Conservation (phyloP, 2,329 filamentous ascomycete genomes). For the Xylaria arbuscula region DNA sequence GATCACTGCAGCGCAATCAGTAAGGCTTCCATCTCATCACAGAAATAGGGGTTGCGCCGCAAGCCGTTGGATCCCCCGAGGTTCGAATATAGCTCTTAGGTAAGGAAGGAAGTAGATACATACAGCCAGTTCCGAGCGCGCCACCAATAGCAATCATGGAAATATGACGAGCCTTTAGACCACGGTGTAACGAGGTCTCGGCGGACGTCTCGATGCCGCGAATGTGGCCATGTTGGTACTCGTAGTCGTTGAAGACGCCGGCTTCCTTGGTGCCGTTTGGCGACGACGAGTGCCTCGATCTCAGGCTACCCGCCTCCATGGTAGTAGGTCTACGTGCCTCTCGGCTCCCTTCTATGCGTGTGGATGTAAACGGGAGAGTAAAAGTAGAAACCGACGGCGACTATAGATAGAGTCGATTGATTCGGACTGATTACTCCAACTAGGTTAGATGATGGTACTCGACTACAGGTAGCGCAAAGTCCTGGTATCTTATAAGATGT, state of each 20-base stretch:
- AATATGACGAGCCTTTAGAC: constrained; percentile 65
- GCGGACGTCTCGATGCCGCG: constrained; percentile 62
- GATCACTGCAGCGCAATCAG: constrained; percentile 59
- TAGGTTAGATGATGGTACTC: too few species aligned
- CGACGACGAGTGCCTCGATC: constrained; percentile 50
- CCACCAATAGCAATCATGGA: constrained; percentile 77
- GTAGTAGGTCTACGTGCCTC: neutral
- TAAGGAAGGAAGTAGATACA: neutral
- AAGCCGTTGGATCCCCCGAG: neutral
- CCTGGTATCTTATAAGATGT: neutral
- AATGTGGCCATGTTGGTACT: constrained; percentile 50
- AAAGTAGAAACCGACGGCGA: neutral
- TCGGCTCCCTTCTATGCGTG: neutral
- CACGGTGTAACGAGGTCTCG: constrained; percentile 62
- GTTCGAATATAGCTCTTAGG: neutral
- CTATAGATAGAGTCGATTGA: neutral
- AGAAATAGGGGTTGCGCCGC: neutral
- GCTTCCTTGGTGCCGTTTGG: constrained; percentile 46
- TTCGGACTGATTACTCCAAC: neutral
- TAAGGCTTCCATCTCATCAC: neutral
- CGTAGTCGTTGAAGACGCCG: constrained; percentile 42
- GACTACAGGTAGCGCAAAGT: neutral
- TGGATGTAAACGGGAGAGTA: neutral
- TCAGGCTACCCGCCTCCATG: constrained; percentile 46
- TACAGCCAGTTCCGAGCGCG: constrained; percentile 74